A percentile compares a stretch with the other conserved stretches of the same genome.
These are phyloP conservation scores for Aspergillus sp. DNA, from an alignment of 2,329 filamentous ascomycete species.

Conservation along the genomic window DNA sequence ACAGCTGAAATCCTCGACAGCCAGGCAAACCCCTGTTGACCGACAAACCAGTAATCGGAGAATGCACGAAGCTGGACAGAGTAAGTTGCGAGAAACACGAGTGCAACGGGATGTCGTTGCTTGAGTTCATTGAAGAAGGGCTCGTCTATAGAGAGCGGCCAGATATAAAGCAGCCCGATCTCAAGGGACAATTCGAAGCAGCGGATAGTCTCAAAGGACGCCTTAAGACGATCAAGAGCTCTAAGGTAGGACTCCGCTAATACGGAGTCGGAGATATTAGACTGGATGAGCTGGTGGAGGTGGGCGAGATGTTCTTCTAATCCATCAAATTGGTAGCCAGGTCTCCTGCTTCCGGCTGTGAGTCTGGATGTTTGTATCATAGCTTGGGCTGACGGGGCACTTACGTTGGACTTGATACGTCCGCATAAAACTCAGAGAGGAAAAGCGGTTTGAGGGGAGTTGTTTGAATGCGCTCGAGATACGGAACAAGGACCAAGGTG, in stretches of 20 bases:
- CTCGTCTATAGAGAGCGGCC: conserved; percentile 8
- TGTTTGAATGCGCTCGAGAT: background rate
- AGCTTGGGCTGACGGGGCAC: background rate
- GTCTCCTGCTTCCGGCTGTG: too few species aligned
- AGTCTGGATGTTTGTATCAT: background rate
- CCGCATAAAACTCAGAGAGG: background rate
- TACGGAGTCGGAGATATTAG: background rate
- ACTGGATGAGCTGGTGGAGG: background rate
- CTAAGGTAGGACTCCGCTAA: background rate
- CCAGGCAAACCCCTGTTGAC: background rate
- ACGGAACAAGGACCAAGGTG: conserved; percentile 5
- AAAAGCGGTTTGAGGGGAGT: conserved; percentile 1
- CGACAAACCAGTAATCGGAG: conserved; percentile 12
- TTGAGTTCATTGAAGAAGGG: conserved; percentile 3
- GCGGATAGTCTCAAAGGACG: background rate
- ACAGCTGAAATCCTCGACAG: background rate
- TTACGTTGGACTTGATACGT: background rate
- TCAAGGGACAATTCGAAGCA: background rate
- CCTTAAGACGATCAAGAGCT: background rate
- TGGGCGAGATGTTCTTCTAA: background rate
- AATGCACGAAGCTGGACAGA: conserved; percentile 9
- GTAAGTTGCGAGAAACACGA: conserved; percentile 7
- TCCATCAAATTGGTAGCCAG: too few species aligned
- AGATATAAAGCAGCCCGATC: conserved; percentile 11
- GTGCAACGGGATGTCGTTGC: background rate